Base-by-base conservation (phyloP, 352 stramenopile genomes). In the Phytophthora tentaculata region DNA sequence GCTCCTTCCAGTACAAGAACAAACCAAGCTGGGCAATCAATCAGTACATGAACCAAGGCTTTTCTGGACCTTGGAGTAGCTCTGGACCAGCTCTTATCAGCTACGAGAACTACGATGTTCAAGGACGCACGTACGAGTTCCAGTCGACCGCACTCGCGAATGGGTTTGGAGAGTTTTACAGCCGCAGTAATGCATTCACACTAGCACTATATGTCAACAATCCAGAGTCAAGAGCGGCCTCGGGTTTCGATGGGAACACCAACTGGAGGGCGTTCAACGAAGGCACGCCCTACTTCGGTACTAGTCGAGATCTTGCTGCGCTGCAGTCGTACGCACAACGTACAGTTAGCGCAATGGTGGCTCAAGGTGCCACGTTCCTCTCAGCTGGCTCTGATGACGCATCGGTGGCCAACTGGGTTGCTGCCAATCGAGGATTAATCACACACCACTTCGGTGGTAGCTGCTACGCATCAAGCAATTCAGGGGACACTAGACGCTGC, bases 401-500 rank as follows among this genome's bases (percentile, higher is more conserved):
- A 14, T 39, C 32, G 32, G 67, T 86, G 28, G 43, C 49, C 2
- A 77, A 73, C 13, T 92, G 79, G 77, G 82, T 92, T 29, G 62
- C 50, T 3, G n/a, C 14, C 13, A 79, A 81, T 44, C 22, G n/a
- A 3, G 56, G 69, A 13, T 60, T 58, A 20, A 61, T 78, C 16
- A 80, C 79, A 7, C 69, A 91, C 58, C 85, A 94, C 67, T 94
- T 88, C 58, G 84, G 81, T n/a, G 83, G 83, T 50, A 87, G 70
- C 56, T 92, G 86, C 80, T 91, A 91, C 68, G 67, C 74, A 2
- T 94, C 83, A 4, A 69, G n/a, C 0, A 74, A 91, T 17, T 29
- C 58, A 22, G 43, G 39, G 4, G 81, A 86, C 47, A 37, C 61
- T 6, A 81, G 81, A 44, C 83, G 81, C 8, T 92, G 82, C 39